Evolutionary conservation across 2,329 filamentous ascomycete species (phyloP), one percentile per base, ranked within the genome.

Genomic region (Ascochyta koolunga): DNA sequence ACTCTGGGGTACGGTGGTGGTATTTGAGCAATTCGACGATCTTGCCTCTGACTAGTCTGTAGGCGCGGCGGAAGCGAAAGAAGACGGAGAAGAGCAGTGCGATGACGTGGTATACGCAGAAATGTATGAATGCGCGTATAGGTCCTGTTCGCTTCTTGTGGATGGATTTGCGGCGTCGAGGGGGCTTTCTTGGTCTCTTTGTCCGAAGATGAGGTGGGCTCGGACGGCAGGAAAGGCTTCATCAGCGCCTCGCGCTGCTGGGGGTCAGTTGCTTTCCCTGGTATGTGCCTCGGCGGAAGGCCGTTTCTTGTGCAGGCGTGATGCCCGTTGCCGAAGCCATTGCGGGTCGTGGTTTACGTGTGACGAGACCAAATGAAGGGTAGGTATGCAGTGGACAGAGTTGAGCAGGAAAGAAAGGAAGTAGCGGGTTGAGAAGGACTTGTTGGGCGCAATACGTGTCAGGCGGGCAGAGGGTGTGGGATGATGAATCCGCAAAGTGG

Each of bases 1-100:
- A 86, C 71, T 96, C 91, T 7, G 95, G 95, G 0, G 93, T 96
- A 46, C 91, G 90, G 76, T 99, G 95, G 78, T 99, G 96, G 78
- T 99, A 95, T 74, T 93, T 93, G 49, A 96, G 81, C 57, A 98
- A 84, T 9, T 91, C 90, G 47, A 91, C 85, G 60, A 93, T 79
- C 55, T 90, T 87, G 72, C 95, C 89, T 63, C 86, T 81, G 43
- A 96, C 82, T 8, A 88, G 85, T 73, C 93, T 89, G 78, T 91
- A 95, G 50, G 86, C 85, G 70, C 91, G 87, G 53, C 93, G 87
- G 54, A 91, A 77, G 59, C 92, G 89, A 62, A 97, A 88, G 74
- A 95, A 96, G 61, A 98, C 79, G 6, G 91, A 93, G 78, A 96
- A 98, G 62, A 96, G 73, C 58, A 89, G 83, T 69, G 96, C 91